A percentile compares a stretch with the other conserved stretches of the same genome.
phyloP scores from a whole-genome alignment of 805 yeast genomes.

The Lachancea kluyveri region DNA sequence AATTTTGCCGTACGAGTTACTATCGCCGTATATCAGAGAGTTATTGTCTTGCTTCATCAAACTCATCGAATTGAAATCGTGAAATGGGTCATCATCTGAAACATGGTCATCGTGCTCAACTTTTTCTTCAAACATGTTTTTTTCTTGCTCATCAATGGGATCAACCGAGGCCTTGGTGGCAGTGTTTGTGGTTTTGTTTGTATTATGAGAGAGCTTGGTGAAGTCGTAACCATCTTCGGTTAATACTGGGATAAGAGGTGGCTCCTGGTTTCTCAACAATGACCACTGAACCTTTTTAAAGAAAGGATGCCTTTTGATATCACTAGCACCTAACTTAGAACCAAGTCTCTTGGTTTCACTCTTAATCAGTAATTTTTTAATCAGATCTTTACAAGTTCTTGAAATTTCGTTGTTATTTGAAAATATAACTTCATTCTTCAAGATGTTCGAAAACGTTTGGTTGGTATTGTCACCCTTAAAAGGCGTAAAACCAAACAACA shows the following conservation, averaged over 20 bases:
- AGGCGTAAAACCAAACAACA: conserved; percentile 95
- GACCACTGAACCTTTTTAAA: conserved; percentile 97
- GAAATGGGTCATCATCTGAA: conserved; percentile 66
- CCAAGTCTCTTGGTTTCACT: conserved; percentile 89
- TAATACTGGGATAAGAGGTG: conserved; percentile 91
- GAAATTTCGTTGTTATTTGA: conserved; percentile 64
- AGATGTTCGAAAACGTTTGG: conserved; percentile 80
- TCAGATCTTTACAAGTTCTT: conserved; percentile 69
- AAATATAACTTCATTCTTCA: conserved; percentile 78
- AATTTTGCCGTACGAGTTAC: conserved; percentile 36
- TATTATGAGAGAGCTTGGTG: conserved; percentile 29
- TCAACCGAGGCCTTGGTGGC: conserved; percentile 13
- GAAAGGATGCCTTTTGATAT: conserved; percentile 83
- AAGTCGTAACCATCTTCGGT: conserved; percentile 49
- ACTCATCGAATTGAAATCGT: conserved; percentile 79
- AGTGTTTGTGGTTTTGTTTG: conserved; percentile 16
- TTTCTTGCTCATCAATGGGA: conserved; percentile 21
- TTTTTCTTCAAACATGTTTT: conserved; percentile 27
- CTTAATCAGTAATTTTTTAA: conserved; percentile 76
- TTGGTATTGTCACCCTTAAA: conserved; percentile 89
- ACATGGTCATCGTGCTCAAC: conserved; percentile 32
- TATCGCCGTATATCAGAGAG: conserved; percentile 42
- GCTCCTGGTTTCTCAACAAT: conserved; percentile 79
- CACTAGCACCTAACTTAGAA: conserved; percentile 91
- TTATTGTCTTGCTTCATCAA: conserved; percentile 65